Evolutionary conservation across 805 yeast genomes (phyloP).

Genomic region (Hanseniaspora jakobsenii): DNA sequence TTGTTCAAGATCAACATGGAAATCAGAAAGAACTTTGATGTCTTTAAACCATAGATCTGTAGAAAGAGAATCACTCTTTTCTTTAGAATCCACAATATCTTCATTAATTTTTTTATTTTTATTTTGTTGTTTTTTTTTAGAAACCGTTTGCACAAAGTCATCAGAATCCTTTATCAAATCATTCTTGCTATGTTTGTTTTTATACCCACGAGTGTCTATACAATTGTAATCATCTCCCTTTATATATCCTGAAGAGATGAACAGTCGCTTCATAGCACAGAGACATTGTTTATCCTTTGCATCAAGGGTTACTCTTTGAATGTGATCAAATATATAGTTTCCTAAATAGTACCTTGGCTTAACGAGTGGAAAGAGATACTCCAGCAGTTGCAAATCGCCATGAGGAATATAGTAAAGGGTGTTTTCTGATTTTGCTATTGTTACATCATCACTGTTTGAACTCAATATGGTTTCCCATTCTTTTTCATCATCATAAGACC

Average conservation of each 20-base stretch:
- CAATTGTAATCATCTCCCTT: constrained; percentile 2
- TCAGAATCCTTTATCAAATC: too few relatives aligned
- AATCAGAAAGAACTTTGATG: constrained; percentile 21
- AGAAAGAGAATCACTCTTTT: too few relatives aligned
- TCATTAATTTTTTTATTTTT: constrained; percentile 29
- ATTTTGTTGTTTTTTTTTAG: too few relatives aligned
- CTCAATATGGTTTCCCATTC: constrained; percentile 23
- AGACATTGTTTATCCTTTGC: neutral
- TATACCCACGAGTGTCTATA: too few relatives aligned
- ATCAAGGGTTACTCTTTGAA: neutral
- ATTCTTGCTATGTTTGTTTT: too few relatives aligned
- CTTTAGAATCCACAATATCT: too few relatives aligned
- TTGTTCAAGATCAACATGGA: constrained; percentile 19
- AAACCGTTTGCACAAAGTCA: too few relatives aligned
- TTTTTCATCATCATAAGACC: constrained; percentile 23
- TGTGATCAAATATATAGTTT: constrained; percentile 12
- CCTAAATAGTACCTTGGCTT: constrained; percentile 12
- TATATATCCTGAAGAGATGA: constrained; percentile 20
- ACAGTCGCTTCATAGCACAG: neutral
- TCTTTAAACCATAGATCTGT: constrained; percentile 29
- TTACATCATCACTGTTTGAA: too few relatives aligned
- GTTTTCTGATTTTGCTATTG: constrained; percentile 3
- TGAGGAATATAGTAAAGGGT: constrained; percentile 59
- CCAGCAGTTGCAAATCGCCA: constrained; percentile 50
- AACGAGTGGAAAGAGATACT: constrained; percentile 23